Evolutionary conservation across 306 rosid species (phyloP).

Genomic region (Cucumis sativus): DNA sequence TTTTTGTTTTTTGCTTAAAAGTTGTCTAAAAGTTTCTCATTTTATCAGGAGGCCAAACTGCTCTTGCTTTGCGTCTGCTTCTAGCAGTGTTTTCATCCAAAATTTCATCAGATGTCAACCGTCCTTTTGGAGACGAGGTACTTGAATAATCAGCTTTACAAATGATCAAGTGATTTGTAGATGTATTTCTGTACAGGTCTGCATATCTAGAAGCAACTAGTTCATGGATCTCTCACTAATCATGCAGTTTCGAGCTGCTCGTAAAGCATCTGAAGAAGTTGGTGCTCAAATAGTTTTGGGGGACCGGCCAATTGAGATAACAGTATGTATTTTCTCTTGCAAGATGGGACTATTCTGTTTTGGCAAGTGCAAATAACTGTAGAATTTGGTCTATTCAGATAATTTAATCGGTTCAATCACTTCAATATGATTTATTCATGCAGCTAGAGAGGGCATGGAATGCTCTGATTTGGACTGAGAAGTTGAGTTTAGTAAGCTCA

Average conservation of each 20-base stretch:
- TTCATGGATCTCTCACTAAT: not conserved
- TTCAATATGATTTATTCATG: constrained; percentile 5
- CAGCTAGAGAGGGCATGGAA: constrained; percentile 95
- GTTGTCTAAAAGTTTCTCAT: not conserved
- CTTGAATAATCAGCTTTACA: not conserved
- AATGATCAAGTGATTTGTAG: not conserved
- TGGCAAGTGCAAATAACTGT: not conserved
- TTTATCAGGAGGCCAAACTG: constrained; percentile 67
- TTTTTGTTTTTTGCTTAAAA: not conserved
- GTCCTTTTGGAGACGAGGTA: constrained; percentile 92
- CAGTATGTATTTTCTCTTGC: constrained; percentile 37
- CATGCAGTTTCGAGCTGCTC: constrained; percentile 73
- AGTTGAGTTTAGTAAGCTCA: constrained; percentile 46
- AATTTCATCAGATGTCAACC: constrained; percentile 60
- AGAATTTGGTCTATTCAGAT: not conserved
- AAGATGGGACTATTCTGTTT: not conserved
- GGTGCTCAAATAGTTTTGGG: constrained; percentile 86
- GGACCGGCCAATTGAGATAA: constrained; percentile 87
- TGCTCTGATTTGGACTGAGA: constrained; percentile 62
- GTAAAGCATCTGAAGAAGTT: constrained; percentile 74
- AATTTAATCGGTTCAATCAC: not conserved
- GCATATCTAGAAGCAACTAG: not conserved
- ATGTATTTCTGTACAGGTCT: not conserved
- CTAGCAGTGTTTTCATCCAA: constrained; percentile 78
- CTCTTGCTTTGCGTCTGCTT: constrained; percentile 75